Base-by-base conservation (phyloP, 257 asterid genomes). In the Buddleja alternifolia region DNA sequence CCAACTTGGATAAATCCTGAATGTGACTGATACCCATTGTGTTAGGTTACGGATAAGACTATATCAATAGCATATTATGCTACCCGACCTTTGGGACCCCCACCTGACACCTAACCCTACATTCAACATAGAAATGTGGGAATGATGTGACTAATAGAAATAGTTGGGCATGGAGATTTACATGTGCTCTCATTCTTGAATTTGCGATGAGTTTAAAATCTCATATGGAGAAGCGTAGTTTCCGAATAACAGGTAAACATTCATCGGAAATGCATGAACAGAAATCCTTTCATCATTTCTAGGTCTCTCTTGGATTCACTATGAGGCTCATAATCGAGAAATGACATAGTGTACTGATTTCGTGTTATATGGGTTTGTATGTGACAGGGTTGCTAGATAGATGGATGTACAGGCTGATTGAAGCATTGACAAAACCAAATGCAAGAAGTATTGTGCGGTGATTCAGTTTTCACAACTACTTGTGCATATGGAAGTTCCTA, bases 321-420 rank as follows among this genome's bases (percentile, higher is more conserved):
- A 16, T 56, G 3, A 4, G 39, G 44, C 20, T 56, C 7, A 8
- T 4, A 20, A 23, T 29, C 19, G n/a, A 29, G 34, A 29, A 29
- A 29, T 29, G 34, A 29, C 7, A 4, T 29, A 44, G 41, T 1
- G 40, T 21, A 39, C 66, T 53, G n/a, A 16, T 34, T 25, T 24
- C 6, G 45, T 45, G 37, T 19, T 17, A 21, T 74, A 3, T 48
- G 66, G 4, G 37, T 57, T 44, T 52, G 14, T 59, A 41, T 39
- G 40, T 54, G 20, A 63, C 90, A 94, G 97, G 99, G 63, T 84
- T 94, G 97, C 89, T 94, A 58, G 97, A 91, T 77, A 86, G 80
- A 86, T 94, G 99, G 97, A 89, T 86, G 95, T 82, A 75, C 82
- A 84, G 93, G 77, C 67, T 89, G 65, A 69, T 91, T 55, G 97